Base-by-base conservation (phyloP, 2,329 filamentous ascomycete species). In the Penicillium brevicompactum region DNA sequence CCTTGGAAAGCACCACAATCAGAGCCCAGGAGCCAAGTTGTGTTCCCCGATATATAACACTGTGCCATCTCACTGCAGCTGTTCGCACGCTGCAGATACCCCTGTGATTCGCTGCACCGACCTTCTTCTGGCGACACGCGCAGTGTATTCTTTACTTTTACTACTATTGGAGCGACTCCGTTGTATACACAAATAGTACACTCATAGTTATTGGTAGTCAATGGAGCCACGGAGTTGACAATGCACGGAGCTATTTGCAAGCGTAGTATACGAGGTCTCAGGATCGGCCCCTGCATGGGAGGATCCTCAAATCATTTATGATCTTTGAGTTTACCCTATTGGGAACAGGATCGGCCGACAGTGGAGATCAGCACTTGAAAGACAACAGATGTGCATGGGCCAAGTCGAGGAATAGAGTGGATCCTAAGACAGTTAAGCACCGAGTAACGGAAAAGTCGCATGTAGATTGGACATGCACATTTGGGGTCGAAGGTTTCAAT, bases 251-350 rank as follows among this genome's bases (percentile, higher is more conserved):
- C 34, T 5, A 7, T n/a, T 6, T 37, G n/a, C 34, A n/a, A 37
- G 34, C 37, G 5, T 2, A 43, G 48, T 38, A 50, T 45, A 54
- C 51, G 51, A 54, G 47, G 42, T 45, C 44, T 48, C 56, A 58
- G 58, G 60, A 62, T 62, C 53, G 47, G 51, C 62, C 61, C 61
- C 62, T 63, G 61, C 59, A 59, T 41, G 9, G 16, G 37, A 44
- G 40, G 45, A 49, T 49, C 44, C 49, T 22, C 16, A 38, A 46
- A 22, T 45, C 27, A 53, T 24, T 49, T 40, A 41, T 49, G 50
- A 53, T 49, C 37, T 43, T 44, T 43, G 24, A 34, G n/a, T 34
- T 51, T 46, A 21, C 40, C 27, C 13, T 13, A 7, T 53, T 53
- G 4, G 38, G 40, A 46, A 13, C 45, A 50, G 46, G 53, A 55